A percentile compares a stretch with the other conserved stretches of the same genome.
Evolutionary conservation across 2,329 filamentous ascomycete species (phyloP).

Genomic region (Elsinoe fawcettii): DNA sequence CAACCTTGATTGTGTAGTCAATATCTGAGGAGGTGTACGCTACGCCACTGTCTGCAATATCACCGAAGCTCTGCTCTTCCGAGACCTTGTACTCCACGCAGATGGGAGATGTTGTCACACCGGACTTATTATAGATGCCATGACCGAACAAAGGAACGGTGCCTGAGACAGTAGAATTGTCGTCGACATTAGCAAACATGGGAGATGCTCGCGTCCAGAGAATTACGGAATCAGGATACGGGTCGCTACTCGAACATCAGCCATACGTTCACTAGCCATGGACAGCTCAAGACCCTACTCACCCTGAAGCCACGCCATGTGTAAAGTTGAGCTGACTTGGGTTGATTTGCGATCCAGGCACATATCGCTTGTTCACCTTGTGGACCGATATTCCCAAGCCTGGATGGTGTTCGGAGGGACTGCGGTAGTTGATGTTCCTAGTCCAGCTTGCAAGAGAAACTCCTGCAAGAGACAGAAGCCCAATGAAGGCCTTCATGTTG

Average conservation of each 20-base stretch:
- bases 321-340: constrained; percentile 53
- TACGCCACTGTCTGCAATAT: constrained; percentile 48
- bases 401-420: constrained; percentile 57
- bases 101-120: constrained; percentile 51
- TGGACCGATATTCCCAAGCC: constrained; percentile 57
- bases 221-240: constrained; percentile 37
- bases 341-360: constrained; percentile 37
- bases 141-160: constrained; percentile 47
- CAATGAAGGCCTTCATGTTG: constrained; percentile 5
- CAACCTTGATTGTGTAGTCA: constrained; percentile 68
- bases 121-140: constrained; percentile 37
- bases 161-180: constrained; percentile 49
- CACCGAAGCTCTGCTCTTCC: constrained; percentile 39
- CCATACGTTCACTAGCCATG: constrained; percentile 18
- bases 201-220: constrained; percentile 37
- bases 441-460: constrained; percentile 27
- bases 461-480: constrained; percentile 21
- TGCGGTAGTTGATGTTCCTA: constrained; percentile 58
- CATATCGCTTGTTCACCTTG: constrained; percentile 51
- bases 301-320: constrained; percentile 46
- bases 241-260: constrained; percentile 33
- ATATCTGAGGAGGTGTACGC: constrained; percentile 65
- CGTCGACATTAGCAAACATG: constrained; percentile 33
- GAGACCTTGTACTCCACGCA: constrained; percentile 60
- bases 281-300: neutral